phyloP scores from a whole-genome alignment of 2,329 filamentous ascomycete species.

The Microascus cirrosus region DNA sequence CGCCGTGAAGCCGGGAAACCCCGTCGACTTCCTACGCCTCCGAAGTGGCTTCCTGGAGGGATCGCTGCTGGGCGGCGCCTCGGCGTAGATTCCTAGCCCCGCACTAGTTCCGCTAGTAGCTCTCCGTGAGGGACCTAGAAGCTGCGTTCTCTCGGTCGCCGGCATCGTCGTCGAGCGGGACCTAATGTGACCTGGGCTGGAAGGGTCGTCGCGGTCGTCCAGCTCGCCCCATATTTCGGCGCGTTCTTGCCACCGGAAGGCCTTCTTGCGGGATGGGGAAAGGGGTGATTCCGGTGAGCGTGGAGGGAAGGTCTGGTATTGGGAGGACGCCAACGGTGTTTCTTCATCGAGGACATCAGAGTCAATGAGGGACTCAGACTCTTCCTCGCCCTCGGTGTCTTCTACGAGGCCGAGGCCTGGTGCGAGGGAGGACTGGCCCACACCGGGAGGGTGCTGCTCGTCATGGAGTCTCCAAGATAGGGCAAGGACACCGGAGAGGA shows the following conservation, averaged over 20 bases:
- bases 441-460: constrained; percentile 51
- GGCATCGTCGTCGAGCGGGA: constrained; percentile 39
- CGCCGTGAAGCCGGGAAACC: constrained; percentile 50
- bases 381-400: constrained; percentile 51
- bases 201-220: constrained; percentile 43
- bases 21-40: constrained; percentile 45
- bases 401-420: constrained; percentile 77
- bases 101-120: constrained; percentile 16
- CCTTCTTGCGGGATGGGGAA: constrained; percentile 32
- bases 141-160: constrained; percentile 25
- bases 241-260: constrained; percentile 46
- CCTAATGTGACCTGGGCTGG: constrained; percentile 24
- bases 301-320: constrained; percentile 13
- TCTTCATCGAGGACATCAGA: constrained; percentile 18
- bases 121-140: constrained; percentile 22
- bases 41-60: constrained; percentile 16
- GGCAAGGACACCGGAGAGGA: constrained; percentile 79
- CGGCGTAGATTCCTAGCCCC: constrained; percentile 8
- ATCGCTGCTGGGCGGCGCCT: constrained; percentile 9
- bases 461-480: constrained; percentile 89
- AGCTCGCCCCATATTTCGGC: constrained; percentile 83
- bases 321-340: constrained; percentile 11
- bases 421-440: constrained; percentile 58
- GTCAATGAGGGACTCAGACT: constrained; percentile 16
- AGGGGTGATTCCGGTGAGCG: constrained; percentile 36